Evolutionary conservation across 78 protist species (phyloP).

Genomic region (Creolimax fragrantissima): DNA sequence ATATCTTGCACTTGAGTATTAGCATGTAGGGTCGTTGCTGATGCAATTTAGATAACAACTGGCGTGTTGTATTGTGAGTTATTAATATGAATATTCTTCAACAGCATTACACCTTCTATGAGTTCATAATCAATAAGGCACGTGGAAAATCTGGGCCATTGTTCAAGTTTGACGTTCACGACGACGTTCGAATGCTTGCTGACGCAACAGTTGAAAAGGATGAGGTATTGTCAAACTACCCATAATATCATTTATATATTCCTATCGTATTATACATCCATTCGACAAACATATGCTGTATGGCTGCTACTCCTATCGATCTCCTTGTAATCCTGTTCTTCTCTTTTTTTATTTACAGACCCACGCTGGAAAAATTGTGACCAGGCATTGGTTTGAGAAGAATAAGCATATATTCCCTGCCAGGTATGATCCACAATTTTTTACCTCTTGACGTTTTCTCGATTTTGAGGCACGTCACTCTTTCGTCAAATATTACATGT

Average conservation of each 20-base stretch:
- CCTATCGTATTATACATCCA: background rate
- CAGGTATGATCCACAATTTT: background rate
- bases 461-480: background rate
- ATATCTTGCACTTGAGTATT: too few species aligned
- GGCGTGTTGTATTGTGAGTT: too few species aligned
- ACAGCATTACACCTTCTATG: slow-evolving; percentile 72
- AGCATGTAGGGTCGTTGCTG: too few species aligned
- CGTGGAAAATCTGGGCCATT: slow-evolving; percentile 84
- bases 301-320: background rate
- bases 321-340: background rate
- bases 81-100: too few species aligned
- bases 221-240: slow-evolving; percentile 28
- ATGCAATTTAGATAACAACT: background rate
- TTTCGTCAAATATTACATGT: background rate
- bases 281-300: background rate
- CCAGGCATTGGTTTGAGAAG: slow-evolving; percentile 69
- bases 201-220: slow-evolving; percentile 80
- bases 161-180: slow-evolving; percentile 78
- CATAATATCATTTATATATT: background rate
- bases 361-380: slow-evolving; percentile 50
- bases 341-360: background rate
- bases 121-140: slow-evolving; percentile 67
- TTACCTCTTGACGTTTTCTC: background rate
- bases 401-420: slow-evolving; percentile 88
- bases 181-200: slow-evolving; percentile 66